These are phyloP conservation scores for Cladorrhinum sp. DNA, from an alignment of 2,329 filamentous ascomycete genomes.

Conservation along the genomic window DNA sequence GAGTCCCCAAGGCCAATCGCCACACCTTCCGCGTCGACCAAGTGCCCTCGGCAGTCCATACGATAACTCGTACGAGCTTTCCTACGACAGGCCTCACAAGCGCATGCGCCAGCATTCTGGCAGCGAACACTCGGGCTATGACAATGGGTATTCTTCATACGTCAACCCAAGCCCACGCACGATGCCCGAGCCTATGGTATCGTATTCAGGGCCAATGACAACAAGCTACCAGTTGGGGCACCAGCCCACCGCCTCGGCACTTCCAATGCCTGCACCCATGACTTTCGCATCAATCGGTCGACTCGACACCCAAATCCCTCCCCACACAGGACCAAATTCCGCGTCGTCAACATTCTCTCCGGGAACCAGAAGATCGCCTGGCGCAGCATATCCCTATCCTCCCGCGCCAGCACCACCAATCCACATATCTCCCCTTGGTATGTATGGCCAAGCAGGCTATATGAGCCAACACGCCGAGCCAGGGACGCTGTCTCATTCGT, in stretches of 20 bases:
- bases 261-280: slow-evolving; percentile 20
- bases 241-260: slow-evolving; percentile 14
- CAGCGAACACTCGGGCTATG: slow-evolving; percentile 21
- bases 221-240: slow-evolving; percentile 18
- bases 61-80: slow-evolving; percentile 19
- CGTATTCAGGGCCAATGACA: slow-evolving; percentile 19
- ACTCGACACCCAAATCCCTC: slow-evolving; percentile 24
- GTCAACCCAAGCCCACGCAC: slow-evolving; percentile 25
- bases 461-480: not conserved
- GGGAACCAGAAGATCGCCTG: slow-evolving; percentile 16
- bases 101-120: slow-evolving; percentile 23
- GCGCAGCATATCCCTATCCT: slow-evolving; percentile 11
- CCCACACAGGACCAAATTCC: slow-evolving; percentile 21
- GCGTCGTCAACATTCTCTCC: slow-evolving; percentile 23
- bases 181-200: slow-evolving; percentile 23
- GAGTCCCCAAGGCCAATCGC: slow-evolving; percentile 21
- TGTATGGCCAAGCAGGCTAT: slow-evolving; percentile 5
- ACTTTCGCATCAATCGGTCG: slow-evolving; percentile 21
- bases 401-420: slow-evolving; percentile 2
- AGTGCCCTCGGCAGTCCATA: slow-evolving; percentile 22
- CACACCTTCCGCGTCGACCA: slow-evolving; percentile 23
- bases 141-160: slow-evolving; percentile 24
- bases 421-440: slow-evolving; percentile 4
- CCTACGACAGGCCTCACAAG: slow-evolving; percentile 24
- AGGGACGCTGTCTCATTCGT: not conserved